Evolutionary conservation across 116 monocot genomes (phyloP), one percentile per base, ranked within the genome.

Genomic region (Trichopus zeylanicus): DNA sequence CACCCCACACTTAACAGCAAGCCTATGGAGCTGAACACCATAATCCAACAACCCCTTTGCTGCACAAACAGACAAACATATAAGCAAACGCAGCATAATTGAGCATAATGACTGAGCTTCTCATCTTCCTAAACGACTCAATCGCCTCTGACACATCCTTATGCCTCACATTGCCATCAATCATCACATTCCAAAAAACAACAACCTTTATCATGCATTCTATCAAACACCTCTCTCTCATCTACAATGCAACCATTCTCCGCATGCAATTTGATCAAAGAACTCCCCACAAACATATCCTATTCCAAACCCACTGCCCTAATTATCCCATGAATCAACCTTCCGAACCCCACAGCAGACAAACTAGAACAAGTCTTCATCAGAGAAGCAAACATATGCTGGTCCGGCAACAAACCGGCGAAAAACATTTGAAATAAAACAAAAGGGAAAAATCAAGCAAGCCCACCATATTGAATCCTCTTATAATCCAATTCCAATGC

Each of bases 401-500:
- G 77, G 54, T 86, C 89, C 3, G 89, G 89, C 26, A 53, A 19
- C 1, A 64, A 70, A 5, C 73, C 76, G 22, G 27, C 37, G 15
- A 35, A 37, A 64, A 73, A 74, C 86, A 89, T 94, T 89, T 92
- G 51, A 86, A 81, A 60, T 89, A 89, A 62, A 94, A 66, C 60
- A 94, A 58, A 4, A 86, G 10, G 1, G 80, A 82, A 26, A 63
- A 55, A n/a, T 83, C 66, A 37, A 80, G 71, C 54, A 37, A 24
- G 27, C 78, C 85, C 56, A 68, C 64, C 64, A 51, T 59, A 6
- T 74, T 58, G 57, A 88, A 70, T n/a, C 78, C 74, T 27, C 82
- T 66, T 32, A 93, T 88, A 73, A 93, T 74, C 88, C 88, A 87
- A 74, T 93, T 84, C 88, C 85, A 93, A 29, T 81, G 71, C 49